Percentiles rank a stretch among this genome's conserved stretches.
These are phyloP conservation scores for Lodderomyces elongisporus DNA, from an alignment of 1,139 yeast species.

Conservation along the genomic window DNA sequence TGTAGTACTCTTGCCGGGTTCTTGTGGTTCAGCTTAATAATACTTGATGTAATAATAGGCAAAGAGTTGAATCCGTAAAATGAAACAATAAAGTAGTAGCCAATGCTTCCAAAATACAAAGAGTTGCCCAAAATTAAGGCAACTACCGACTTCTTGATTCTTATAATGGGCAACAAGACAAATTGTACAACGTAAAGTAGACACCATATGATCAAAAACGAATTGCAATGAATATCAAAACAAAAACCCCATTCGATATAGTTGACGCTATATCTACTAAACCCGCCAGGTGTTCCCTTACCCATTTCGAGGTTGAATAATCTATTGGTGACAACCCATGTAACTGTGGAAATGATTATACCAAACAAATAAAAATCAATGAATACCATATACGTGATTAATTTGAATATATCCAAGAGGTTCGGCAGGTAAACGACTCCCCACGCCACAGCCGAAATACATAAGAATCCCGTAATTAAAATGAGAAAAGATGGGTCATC, in stretches of 20 bases:
- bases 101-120: slow-evolving; percentile 65
- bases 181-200: slow-evolving; percentile 73
- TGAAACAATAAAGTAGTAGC: slow-evolving; percentile 73
- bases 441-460: slow-evolving; percentile 83
- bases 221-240: slow-evolving; percentile 88
- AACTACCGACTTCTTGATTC: slow-evolving; percentile 54
- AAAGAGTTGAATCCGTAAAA: slow-evolving; percentile 84
- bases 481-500: slow-evolving; percentile 90
- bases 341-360: slow-evolving; percentile 58
- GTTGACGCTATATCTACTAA: slow-evolving; percentile 33
- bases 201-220: slow-evolving; percentile 79
- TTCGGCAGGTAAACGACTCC: slow-evolving; percentile 76
- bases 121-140: slow-evolving; percentile 72
- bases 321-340: slow-evolving; percentile 68
- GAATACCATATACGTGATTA: slow-evolving; percentile 77
- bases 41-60: slow-evolving; percentile 54
- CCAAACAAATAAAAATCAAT: slow-evolving; percentile 79
- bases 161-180: slow-evolving; percentile 64
- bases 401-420: slow-evolving; percentile 51
- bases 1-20: slow-evolving; percentile 34
- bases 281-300: no score
- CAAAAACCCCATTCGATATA: slow-evolving; percentile 91
- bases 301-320: slow-evolving; percentile 48
- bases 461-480: slow-evolving; percentile 57
- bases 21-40: slow-evolving; percentile 22